A percentile compares a stretch with the other conserved stretches of the same genome.
Evolutionary conservation across 2,329 filamentous ascomycete genomes (phyloP).

Genomic region (Cercospora berteroae): DNA sequence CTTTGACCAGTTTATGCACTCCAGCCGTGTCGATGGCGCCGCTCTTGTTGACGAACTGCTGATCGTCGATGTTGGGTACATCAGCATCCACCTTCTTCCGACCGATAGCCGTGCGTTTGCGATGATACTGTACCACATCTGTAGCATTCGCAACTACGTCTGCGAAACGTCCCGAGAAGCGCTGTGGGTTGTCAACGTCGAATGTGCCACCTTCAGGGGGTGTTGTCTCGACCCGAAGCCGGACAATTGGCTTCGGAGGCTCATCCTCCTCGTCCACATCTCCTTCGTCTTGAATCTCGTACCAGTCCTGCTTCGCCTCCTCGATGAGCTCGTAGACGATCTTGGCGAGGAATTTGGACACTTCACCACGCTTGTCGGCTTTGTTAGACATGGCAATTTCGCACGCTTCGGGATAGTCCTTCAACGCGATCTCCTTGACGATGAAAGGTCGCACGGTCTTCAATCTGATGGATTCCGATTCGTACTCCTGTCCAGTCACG

Average conservation of each 20-base stretch:
- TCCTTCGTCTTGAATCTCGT: conserved; percentile 60
- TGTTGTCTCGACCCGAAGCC: conserved; percentile 87
- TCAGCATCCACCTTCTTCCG: conserved; percentile 52
- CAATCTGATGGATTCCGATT: conserved; percentile 74
- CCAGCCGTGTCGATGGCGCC: conserved; percentile 67
- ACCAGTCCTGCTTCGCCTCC: conserved; percentile 78
- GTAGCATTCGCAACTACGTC: conserved; percentile 91
- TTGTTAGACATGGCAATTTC: conserved; percentile 80
- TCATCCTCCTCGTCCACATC: conserved; percentile 56
- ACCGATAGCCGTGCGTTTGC: conserved; percentile 68
- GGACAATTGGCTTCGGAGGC: conserved; percentile 76
- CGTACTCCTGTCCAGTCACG: conserved; percentile 79
- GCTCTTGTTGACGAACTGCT: conserved; percentile 52
- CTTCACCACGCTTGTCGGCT: conserved; percentile 51
- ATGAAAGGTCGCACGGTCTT: conserved; percentile 90
- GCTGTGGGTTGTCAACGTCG: conserved; percentile 90
- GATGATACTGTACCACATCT: conserved; percentile 89
- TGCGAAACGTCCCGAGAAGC: conserved; percentile 89
- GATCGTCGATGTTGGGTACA: conserved; percentile 62
- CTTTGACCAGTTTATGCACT: conserved; percentile 82
- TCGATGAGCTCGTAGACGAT: conserved; percentile 85
- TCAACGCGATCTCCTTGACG: conserved; percentile 75
- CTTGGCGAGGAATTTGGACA: conserved; percentile 72
- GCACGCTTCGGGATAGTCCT: conserved; percentile 72
- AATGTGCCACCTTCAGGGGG: conserved; percentile 81